phyloP scores from a whole-genome alignment of 306 rosid genomes.

The Myrica gale region DNA sequence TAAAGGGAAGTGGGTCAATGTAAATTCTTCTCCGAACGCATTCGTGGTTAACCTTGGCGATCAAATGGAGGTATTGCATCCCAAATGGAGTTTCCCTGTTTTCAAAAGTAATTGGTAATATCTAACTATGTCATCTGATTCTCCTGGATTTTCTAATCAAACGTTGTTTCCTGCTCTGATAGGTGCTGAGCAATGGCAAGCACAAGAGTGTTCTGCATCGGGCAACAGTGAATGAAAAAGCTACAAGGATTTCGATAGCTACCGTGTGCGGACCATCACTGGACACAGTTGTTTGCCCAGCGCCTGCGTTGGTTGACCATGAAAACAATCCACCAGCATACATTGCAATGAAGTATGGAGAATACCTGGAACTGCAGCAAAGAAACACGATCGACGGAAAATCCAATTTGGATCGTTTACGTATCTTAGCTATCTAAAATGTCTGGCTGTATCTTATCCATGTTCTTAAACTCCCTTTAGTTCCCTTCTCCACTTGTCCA shows the following conservation, averaged over 20 bases:
- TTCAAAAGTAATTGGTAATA: no score
- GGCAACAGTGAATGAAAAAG: slow-evolving; percentile 37
- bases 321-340: slow-evolving; percentile 37
- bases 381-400: slow-evolving; percentile 33
- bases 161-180: neutral
- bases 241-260: slow-evolving; percentile 26
- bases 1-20: slow-evolving; percentile 58
- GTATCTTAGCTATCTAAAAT: slow-evolving; percentile 8
- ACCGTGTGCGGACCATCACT: slow-evolving; percentile 25
- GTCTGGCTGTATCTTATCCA: neutral
- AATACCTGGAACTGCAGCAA: slow-evolving; percentile 40
- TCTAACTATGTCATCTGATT: no score
- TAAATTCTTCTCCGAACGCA: slow-evolving; percentile 46
- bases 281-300: slow-evolving; percentile 38
- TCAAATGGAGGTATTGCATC: slow-evolving; percentile 56
- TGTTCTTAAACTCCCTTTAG: neutral
- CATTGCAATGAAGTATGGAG: slow-evolving; percentile 35
- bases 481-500: neutral
- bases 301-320: slow-evolving; percentile 35
- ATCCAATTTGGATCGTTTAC: slow-evolving; percentile 34
- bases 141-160: neutral
- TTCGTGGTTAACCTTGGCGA: slow-evolving; percentile 50
- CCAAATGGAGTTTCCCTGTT: neutral
- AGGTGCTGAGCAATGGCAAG: slow-evolving; percentile 40
- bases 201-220: slow-evolving; percentile 30